Conservation (phyloP, 164 flowering plant genomes). For the Protea cynaroides region DNA sequence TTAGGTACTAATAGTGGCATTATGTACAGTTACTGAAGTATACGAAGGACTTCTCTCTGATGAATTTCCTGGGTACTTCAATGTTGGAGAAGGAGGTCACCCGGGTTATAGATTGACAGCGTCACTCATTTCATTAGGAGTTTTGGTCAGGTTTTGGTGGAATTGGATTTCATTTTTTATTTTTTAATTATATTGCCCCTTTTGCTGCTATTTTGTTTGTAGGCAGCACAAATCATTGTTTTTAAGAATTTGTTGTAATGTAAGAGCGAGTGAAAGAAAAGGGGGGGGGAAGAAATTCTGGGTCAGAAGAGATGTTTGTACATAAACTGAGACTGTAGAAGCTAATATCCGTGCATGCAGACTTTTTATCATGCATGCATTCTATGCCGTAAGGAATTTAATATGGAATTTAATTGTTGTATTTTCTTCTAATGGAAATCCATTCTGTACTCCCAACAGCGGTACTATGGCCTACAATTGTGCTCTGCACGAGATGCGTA, state of each 20-base stretch:
- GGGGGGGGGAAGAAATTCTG: background rate
- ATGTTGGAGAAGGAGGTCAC: slow-evolving; percentile 55
- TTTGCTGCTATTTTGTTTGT: slow-evolving; percentile 13
- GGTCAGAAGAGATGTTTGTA: background rate
- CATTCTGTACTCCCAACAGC: too few relatives aligned
- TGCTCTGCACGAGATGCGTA: too few relatives aligned
- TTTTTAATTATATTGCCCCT: background rate
- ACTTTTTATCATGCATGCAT: slow-evolving; percentile 13
- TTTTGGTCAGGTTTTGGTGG: background rate
- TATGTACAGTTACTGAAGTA: slow-evolving; percentile 32
- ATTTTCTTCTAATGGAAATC: too few relatives aligned
- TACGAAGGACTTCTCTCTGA: slow-evolving; percentile 35
- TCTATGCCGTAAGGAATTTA: background rate
- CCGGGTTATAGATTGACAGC: background rate
- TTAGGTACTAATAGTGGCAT: background rate
- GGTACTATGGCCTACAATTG: too few relatives aligned
- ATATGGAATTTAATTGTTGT: too few relatives aligned
- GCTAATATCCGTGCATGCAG: slow-evolving; percentile 6
- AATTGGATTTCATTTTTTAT: too few relatives aligned
- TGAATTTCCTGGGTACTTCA: slow-evolving; percentile 51
- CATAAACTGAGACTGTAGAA: background rate
- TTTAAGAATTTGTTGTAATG: background rate
- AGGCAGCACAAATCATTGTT: slow-evolving; percentile 6
- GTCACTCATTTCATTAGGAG: background rate
- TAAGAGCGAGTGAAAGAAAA: background rate